A percentile compares a stretch with the other conserved stretches of the same genome.
phyloP scores from a whole-genome alignment of 306 rosid species.

The Albizia julibrissin region DNA sequence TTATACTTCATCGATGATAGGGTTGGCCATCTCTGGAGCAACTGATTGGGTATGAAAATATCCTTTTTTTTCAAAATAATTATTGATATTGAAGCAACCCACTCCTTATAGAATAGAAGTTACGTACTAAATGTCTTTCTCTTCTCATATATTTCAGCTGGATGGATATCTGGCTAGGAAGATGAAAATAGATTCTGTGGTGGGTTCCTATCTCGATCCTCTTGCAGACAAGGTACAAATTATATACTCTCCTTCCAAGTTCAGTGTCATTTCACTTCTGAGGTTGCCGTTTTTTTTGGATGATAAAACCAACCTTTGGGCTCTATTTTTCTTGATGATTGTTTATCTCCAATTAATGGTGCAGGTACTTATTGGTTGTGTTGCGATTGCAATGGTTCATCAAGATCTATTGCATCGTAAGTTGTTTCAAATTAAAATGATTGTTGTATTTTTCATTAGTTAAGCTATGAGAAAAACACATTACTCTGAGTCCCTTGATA shows the following conservation, averaged over 20 bases:
- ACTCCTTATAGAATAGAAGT: neutral
- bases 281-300: neutral
- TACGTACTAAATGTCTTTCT: neutral
- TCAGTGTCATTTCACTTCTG: neutral
- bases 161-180: constrained; percentile 89
- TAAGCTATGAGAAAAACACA: neutral
- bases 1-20: constrained; percentile 77
- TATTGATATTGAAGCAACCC: neutral
- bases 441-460: constrained; percentile 9
- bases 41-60: constrained; percentile 74
- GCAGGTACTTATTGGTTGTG: constrained; percentile 91
- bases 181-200: constrained; percentile 91
- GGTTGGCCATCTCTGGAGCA: constrained; percentile 80
- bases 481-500: constrained; percentile 5
- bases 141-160: constrained; percentile 50
- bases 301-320: neutral
- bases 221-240: constrained; percentile 87
- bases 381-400: constrained; percentile 89
- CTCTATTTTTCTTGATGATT: constrained; percentile 17
- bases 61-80: neutral
- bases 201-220: constrained; percentile 97
- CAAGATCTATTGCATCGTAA: constrained; percentile 89
- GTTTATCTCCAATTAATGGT: constrained; percentile 18
- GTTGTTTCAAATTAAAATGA: constrained; percentile 20
- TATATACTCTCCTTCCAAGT: constrained; percentile 2